phyloP scores from a whole-genome alignment of 2,329 filamentous ascomycete species.

The Cladosporium sp. region DNA sequence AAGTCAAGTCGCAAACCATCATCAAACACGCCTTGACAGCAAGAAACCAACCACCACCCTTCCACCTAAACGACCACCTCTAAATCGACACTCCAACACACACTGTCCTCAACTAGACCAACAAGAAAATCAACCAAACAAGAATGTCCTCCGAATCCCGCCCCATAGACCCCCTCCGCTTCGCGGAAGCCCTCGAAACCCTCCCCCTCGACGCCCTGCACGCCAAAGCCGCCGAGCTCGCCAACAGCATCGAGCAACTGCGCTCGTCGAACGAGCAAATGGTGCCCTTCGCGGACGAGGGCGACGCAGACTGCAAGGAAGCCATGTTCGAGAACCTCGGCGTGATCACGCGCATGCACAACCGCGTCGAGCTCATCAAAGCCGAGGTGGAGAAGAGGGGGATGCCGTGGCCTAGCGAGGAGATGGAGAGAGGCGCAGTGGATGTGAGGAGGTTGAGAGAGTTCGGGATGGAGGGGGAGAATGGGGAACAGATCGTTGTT shows the following conservation, averaged over 20 bases:
- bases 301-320: slow-evolving; percentile 69
- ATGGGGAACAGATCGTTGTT: slow-evolving; percentile 25
- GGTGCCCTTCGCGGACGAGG: slow-evolving; percentile 63
- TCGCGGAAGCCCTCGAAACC: slow-evolving; percentile 60
- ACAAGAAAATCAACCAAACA: not conserved
- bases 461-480: slow-evolving; percentile 22
- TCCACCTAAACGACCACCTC: not conserved
- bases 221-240: slow-evolving; percentile 73
- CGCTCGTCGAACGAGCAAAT: slow-evolving; percentile 73
- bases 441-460: slow-evolving; percentile 18
- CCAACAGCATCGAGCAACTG: slow-evolving; percentile 72
- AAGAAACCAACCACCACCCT: not conserved
- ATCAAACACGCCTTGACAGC: not conserved
- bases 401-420: slow-evolving; percentile 49
- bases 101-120: too few species aligned
- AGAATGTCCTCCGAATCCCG: slow-evolving; percentile 24
- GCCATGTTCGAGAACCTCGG: slow-evolving; percentile 70
- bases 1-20: not conserved
- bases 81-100: too few species aligned
- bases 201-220: slow-evolving; percentile 67
- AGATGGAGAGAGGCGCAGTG: slow-evolving; percentile 20
- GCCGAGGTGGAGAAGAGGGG: slow-evolving; percentile 65
- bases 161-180: slow-evolving; percentile 35
- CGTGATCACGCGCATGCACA: slow-evolving; percentile 68
- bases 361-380: slow-evolving; percentile 64